Evolutionary conservation across 345 rosid species (phyloP), one percentile per base, ranked within the genome.

Genomic region (Linum trigynum): DNA sequence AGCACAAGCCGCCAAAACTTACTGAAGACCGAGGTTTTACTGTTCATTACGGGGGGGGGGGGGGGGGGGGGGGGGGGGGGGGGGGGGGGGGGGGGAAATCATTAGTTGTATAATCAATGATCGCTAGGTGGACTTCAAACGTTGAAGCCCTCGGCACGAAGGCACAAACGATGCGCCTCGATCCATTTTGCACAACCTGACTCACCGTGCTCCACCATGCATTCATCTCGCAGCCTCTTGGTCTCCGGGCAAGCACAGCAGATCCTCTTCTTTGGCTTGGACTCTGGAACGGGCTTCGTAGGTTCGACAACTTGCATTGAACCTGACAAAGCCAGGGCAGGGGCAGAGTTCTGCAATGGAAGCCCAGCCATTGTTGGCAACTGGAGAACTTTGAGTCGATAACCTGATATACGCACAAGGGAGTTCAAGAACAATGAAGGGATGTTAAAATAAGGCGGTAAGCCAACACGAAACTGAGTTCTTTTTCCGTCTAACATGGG

Each of bases 211-310:
- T 86, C 76, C 36, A 92, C 90, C 15, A 94, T 82, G 84, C 94
- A 90, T 82, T 86, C 96, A 45, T 92, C 98, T 76, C 98, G 86
- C 57, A 92, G 82, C 82, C 72, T 83, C 80, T 92, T 90, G 1
- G 96, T 87, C 7, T 87, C 95, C 0, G 96, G 97, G 70, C 97
- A 92, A 57, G 98, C 97, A 69, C 97, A 89, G 38, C 96, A 92
- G 65, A 92, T 89, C 81, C 76, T 92, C 89, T 84, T 90, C 79
- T 85, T 88, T 36, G 97, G 92, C 72, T 88, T 88, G 62, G 92
- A 65, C 55, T 70, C 88, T 0, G 78, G 55, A 35, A 55, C 75
- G 3, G 82, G 5, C 57, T 77, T 39, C 57, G 74, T 39, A 8
- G 57, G 43, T 5, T 59, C 39, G 41, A 78, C 65, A 2, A 62